Base-by-base conservation (phyloP, 2,329 filamentous ascomycete species). In the Bipolaris gigantea region DNA sequence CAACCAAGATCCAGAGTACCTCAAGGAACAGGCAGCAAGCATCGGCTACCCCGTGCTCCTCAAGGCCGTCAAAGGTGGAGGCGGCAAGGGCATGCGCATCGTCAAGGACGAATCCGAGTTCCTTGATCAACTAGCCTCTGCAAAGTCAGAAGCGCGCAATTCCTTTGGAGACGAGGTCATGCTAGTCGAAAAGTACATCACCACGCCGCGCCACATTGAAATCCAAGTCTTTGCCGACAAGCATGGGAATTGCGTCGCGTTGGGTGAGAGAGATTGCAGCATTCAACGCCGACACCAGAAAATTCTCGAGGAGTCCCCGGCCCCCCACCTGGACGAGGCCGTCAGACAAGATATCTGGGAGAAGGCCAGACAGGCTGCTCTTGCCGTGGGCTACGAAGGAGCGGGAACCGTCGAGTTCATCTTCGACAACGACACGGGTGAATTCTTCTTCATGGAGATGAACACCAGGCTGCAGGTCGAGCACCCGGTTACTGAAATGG, bases 401-500 rank as follows among this genome's bases (percentile, higher is more conserved):
- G 85, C 85, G 4, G 85, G 85, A 5, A 88, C 85, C 0, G 85
- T 88, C 0, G 85, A 88, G 60, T 88, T 88, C 70, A 87, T 88
- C 60, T 87, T 88, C 64, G 85, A 88, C 71, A 87, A 87, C 58
- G 85, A 87, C 50, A 81, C 79, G 3, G 83, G 83, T 34, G 78
- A 86, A 39, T 87, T 87, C 74, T 88, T 85, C 73, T 87, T 88
- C 75, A 87, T 87, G 85, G 85, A 88, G 64, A 88, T 87, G 85
- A 87, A 87, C 69, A 87, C 94, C 0, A 83, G 94, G 47, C 79
- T 99, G 18, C 94, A 99, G 75, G 94, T 99, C 45, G 94, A 99
- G 77, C 94, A 99, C 68, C 94, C 94, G 0, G 94, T 97, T 18
- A 97, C 87, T 0, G 89, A 92, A 70, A 86, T 89, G 80, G 85